Evolutionary conservation across 495 filamentous ascomycete species (phyloP), one percentile per base, ranked within the genome.

Genomic region (Parathielavia hyrcaniae): DNA sequence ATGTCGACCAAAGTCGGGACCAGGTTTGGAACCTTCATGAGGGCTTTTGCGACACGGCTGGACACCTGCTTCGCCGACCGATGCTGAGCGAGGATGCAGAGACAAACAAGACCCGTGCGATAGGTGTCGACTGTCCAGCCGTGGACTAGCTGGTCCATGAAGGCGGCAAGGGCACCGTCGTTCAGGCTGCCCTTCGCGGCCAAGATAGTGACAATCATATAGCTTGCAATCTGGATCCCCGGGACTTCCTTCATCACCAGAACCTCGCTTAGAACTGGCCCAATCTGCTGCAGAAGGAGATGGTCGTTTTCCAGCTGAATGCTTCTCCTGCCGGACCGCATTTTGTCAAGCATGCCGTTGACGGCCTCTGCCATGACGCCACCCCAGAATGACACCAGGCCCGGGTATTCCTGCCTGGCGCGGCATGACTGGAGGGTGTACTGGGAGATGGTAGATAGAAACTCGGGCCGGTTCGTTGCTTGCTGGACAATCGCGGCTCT

Each of bases 181-280:
- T 86, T 80, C 16, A 97, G 77, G 22, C 77, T 75, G 10, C 84
- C 82, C 68, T 96, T 97, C 20, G 89, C 84, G 10, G 85, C 90
- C 52, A 97, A 75, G 53, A 97, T 81, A 0, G 88, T 84, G 23
- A 89, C 78, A 26, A 97, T 81, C 89, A 95, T 96, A 67, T 95
- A 97, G 64, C 85, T 90, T 20, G 86, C 90, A 60, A 92, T 79
- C 49, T 89, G 83, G 41, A 96, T 74, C 53, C 92, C 87, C 0
- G 89, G 80, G 0, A 84, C 79, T 34, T 85, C 80, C 58, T 84
- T 83, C 75, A 91, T 80, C 13, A 81, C 77, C 47, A 97, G 79
- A 6, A 83, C 86, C 49, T 88, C 82, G 55, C 89, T 86, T 20
- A 97, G 70, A 3, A 88, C 78, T 12, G 91, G 88, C 5, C 91